Percentiles rank a stretch among this genome's conserved stretches.
Conservation (phyloP, 108 stramenopile species). For the Discostella stelligeroides region DNA sequence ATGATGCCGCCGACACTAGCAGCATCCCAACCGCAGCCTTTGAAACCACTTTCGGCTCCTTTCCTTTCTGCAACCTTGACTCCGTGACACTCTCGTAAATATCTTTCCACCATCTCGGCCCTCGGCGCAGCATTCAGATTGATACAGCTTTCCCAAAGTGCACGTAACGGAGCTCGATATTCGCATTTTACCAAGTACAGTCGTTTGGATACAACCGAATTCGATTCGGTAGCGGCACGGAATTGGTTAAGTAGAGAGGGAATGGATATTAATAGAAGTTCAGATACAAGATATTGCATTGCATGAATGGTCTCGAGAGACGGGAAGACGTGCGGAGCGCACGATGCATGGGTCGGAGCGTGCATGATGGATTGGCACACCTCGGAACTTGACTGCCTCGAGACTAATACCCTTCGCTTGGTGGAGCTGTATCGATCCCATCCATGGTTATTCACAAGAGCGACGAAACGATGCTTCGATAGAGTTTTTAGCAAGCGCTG, state of each 20-base stretch:
- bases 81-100: conserved; percentile 38
- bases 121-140: conserved; percentile 76
- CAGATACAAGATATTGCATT: conserved; percentile 39
- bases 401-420: background rate
- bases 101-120: conserved; percentile 68
- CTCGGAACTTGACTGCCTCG: background rate
- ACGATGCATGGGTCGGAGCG: conserved; percentile 38
- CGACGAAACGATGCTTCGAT: conserved; percentile 66
- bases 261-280: conserved; percentile 35
- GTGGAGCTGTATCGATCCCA: conserved; percentile 33
- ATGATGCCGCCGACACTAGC: background rate
- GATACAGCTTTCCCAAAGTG: conserved; percentile 81
- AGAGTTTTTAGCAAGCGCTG: conserved; percentile 66
- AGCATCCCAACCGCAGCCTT: background rate
- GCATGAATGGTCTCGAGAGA: conserved; percentile 44
- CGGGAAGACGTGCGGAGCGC: conserved; percentile 45
- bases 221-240: conserved; percentile 72
- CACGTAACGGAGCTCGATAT: conserved; percentile 87
- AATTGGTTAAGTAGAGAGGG: conserved; percentile 79
- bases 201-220: conserved; percentile 80
- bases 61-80: conserved; percentile 4
- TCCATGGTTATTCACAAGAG: conserved; percentile 34
- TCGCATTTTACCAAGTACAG: conserved; percentile 89
- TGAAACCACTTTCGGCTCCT: background rate
- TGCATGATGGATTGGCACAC: background rate